Conservation (phyloP, 805 yeast species). For the Lipomyces orientalis region DNA sequence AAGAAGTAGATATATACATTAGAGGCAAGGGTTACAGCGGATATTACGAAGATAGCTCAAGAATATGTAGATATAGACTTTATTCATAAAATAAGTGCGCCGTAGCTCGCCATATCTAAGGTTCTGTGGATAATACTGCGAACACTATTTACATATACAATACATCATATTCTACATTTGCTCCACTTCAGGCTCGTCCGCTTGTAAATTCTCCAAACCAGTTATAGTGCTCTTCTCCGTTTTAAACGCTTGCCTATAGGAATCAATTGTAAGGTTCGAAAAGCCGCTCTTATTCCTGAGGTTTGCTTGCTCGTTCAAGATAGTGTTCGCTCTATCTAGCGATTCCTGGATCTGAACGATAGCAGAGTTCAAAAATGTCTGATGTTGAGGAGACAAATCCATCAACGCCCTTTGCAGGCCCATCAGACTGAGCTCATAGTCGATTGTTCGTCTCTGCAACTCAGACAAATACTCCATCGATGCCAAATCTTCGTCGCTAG, state of each 20-base stretch:
- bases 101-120: background rate
- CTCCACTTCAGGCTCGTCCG: slow-evolving; percentile 8
- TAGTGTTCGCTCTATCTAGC: background rate
- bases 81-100: background rate
- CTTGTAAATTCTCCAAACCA: background rate
- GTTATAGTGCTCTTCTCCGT: background rate
- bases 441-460: slow-evolving; percentile 10
- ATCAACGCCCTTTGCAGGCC: background rate
- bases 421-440: slow-evolving; percentile 7
- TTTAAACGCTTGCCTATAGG: slow-evolving; percentile 4
- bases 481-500: background rate
- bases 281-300: slow-evolving; percentile 6
- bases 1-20: slow-evolving; percentile 50
- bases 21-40: background rate
- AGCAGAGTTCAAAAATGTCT: background rate
- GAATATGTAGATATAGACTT: slow-evolving; percentile 11
- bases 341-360: background rate
- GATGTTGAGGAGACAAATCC: background rate
- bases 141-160: slow-evolving; percentile 3
- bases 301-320: slow-evolving; percentile 8
- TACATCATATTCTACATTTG: slow-evolving; percentile 4
- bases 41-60: background rate
- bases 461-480: background rate
- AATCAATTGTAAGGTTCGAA: slow-evolving; percentile 13
- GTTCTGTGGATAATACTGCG: background rate